Percentiles rank a stretch among this genome's conserved stretches.
These are phyloP conservation scores for Parasitella parasitica DNA, from an alignment of 371 early-diverging fungal genomes.

Conservation along the genomic window DNA sequence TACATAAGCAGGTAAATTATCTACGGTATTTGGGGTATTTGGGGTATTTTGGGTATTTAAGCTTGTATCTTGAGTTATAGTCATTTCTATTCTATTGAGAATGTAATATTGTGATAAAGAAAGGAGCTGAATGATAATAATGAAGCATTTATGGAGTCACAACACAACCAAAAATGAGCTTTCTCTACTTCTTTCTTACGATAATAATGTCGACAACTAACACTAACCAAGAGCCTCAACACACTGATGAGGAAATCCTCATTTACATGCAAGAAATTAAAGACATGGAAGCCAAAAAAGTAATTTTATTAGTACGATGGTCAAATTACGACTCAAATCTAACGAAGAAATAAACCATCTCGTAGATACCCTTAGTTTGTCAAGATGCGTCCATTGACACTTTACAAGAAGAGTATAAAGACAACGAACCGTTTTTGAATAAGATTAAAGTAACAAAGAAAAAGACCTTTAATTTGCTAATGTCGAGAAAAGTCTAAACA, in stretches of 20 bases:
- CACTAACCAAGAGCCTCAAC: constrained; percentile 27
- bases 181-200: background rate
- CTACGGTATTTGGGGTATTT: background rate
- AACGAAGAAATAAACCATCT: background rate
- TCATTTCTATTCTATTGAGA: background rate
- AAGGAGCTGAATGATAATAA: background rate
- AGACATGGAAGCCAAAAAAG: constrained; percentile 60
- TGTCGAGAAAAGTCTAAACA: too few relatives aligned
- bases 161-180: background rate
- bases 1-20: constrained; percentile 18
- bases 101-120: background rate
- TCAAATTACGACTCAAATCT: background rate
- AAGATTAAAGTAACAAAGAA: constrained; percentile 53
- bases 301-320: constrained; percentile 9
- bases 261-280: constrained; percentile 63
- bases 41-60: background rate
- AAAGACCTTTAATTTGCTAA: too few relatives aligned
- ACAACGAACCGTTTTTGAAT: constrained; percentile 51
- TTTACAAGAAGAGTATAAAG: constrained; percentile 59
- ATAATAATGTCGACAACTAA: constrained; percentile 1
- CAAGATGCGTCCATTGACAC: constrained; percentile 46
- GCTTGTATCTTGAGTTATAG: background rate
- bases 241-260: constrained; percentile 65
- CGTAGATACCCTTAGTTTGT: constrained; percentile 57
- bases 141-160: background rate